These are phyloP conservation scores for Leccinum rimulosum DNA, from an alignment of 768 basidiomycete genomes.

Conservation along the genomic window DNA sequence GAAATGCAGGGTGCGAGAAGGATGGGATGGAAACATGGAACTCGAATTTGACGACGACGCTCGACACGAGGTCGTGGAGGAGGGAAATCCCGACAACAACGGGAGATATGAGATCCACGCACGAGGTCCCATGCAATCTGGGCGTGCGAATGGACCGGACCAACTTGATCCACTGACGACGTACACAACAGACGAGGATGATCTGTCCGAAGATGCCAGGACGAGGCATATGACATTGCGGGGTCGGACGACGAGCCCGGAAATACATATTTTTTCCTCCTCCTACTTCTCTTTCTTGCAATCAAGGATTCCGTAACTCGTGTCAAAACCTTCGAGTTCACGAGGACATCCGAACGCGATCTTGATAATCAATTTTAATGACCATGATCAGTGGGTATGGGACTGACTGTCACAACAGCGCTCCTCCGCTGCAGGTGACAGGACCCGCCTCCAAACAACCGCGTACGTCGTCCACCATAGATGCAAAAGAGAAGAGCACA, in stretches of 20 bases:
- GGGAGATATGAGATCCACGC: constrained; percentile 57
- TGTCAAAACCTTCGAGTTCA: no score
- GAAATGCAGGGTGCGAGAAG: constrained; percentile 32
- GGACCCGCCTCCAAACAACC: no score
- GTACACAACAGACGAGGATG: constrained; percentile 52
- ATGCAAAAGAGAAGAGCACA: no score
- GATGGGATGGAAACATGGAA: constrained; percentile 40
- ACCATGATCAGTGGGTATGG: no score
- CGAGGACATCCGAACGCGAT: no score
- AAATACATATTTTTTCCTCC: no score
- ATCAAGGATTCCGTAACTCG: no score
- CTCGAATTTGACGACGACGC: constrained; percentile 24
- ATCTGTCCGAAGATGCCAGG: constrained; percentile 28
- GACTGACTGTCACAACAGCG: no score
- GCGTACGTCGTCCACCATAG: no score
- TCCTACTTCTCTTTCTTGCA: no score
- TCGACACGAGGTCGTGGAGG: constrained; percentile 1
- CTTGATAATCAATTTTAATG: no score
- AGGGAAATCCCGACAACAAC: constrained; percentile 44
- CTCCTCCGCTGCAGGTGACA: no score
- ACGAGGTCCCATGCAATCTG: constrained; percentile 44
- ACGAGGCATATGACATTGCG: constrained; percentile 22
- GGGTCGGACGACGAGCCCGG: constrained; percentile 24
- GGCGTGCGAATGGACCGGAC: constrained; percentile 38
- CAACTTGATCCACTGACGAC: constrained; percentile 39